phyloP scores from a whole-genome alignment of 495 filamentous ascomycete genomes.

The Neohortaea acidophila region DNA sequence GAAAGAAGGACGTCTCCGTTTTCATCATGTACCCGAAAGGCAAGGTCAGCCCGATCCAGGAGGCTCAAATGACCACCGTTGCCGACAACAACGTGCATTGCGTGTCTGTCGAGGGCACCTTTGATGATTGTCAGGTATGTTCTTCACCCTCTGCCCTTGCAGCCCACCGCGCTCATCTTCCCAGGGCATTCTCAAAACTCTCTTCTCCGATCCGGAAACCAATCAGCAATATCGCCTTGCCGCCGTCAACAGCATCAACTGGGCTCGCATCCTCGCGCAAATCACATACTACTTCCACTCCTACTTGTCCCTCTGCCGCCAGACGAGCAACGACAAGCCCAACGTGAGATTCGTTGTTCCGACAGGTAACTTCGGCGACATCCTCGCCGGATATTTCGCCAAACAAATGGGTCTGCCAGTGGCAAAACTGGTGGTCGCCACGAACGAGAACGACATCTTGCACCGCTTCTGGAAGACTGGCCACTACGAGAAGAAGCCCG shows the following conservation, averaged over 20 bases:
- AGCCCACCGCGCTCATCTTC: neutral
- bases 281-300: constrained; percentile 85
- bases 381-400: constrained; percentile 85
- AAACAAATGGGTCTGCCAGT: constrained; percentile 77
- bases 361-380: constrained; percentile 93
- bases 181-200: constrained; percentile 78
- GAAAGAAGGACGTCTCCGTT: constrained; percentile 88
- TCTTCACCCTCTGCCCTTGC: neutral
- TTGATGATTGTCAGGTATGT: constrained; percentile 80
- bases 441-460: constrained; percentile 85
- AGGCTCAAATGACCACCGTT: constrained; percentile 89
- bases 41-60: constrained; percentile 69
- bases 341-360: constrained; percentile 71
- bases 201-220: constrained; percentile 67
- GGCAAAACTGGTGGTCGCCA: constrained; percentile 72
- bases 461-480: constrained; percentile 69
- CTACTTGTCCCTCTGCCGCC: constrained; percentile 60
- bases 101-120: constrained; percentile 68
- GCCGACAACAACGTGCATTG: constrained; percentile 81
- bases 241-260: constrained; percentile 86
- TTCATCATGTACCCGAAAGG: constrained; percentile 82
- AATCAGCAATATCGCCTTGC: constrained; percentile 62
- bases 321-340: constrained; percentile 30
- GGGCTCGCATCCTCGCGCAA: constrained; percentile 79
- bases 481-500: constrained; percentile 61